Percentiles rank a stretch among this genome's conserved stretches.
These are phyloP conservation scores for Ophiocytium majus DNA, from an alignment of 352 stramenopile genomes.

Conservation along the genomic window DNA sequence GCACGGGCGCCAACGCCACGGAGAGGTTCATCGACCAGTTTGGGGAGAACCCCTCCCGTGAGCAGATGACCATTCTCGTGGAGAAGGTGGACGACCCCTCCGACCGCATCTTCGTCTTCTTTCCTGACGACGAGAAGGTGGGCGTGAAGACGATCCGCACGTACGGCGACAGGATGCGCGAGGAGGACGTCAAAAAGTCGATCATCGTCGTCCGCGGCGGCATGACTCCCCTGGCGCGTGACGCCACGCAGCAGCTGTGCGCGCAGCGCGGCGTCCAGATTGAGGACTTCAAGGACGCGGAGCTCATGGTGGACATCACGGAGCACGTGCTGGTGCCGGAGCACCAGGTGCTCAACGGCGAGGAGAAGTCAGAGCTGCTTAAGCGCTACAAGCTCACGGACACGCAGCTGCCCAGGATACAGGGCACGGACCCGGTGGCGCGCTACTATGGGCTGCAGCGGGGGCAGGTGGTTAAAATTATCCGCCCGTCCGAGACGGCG, in stretches of 20 bases:
- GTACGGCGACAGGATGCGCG: slow-evolving; percentile 91
- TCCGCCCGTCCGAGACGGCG: slow-evolving; percentile 96
- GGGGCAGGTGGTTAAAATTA: slow-evolving; percentile 99
- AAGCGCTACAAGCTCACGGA: slow-evolving; percentile 98
- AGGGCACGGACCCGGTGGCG: slow-evolving; percentile 96
- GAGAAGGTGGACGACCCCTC: slow-evolving; percentile 75
- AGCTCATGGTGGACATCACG: slow-evolving; percentile 99
- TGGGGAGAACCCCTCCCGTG: slow-evolving; percentile 84
- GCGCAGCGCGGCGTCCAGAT: slow-evolving; percentile 52
- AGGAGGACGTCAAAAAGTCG: slow-evolving; percentile 91
- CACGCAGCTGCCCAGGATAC: slow-evolving; percentile 97
- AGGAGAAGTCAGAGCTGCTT: slow-evolving; percentile 95
- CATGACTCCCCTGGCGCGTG: slow-evolving; percentile 90
- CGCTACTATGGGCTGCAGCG: slow-evolving; percentile 93
- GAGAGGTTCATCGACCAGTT: slow-evolving; percentile 62
- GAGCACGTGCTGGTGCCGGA: slow-evolving; percentile 96
- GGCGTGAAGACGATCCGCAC: slow-evolving; percentile 93
- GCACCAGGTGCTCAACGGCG: slow-evolving; percentile 81
- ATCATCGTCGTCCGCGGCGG: slow-evolving; percentile 92
- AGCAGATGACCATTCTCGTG: slow-evolving; percentile 93
- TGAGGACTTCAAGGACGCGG: slow-evolving; percentile 77
- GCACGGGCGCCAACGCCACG: slow-evolving; percentile 23
- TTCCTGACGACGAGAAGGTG: slow-evolving; percentile 96
- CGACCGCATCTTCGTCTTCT: slow-evolving; percentile 98
- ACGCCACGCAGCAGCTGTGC: slow-evolving; percentile 47